phyloP scores from a whole-genome alignment of 2,329 filamentous ascomycete genomes.

The Hysterium pulicare region DNA sequence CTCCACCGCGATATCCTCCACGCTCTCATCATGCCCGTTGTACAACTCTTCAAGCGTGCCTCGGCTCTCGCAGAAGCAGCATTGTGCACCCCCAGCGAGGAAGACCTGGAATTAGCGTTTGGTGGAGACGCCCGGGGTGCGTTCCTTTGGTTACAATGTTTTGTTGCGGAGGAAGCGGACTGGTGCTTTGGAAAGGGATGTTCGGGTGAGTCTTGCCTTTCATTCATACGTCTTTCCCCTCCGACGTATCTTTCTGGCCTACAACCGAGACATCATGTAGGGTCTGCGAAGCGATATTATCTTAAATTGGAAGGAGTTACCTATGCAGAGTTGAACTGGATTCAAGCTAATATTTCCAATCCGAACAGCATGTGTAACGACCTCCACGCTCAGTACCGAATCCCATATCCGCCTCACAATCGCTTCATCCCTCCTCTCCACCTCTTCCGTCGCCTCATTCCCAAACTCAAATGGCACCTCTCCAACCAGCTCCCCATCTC shows the following conservation, averaged over 20 bases:
- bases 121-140: slow-evolving; percentile 54
- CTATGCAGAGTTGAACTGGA: no score
- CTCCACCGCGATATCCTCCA: slow-evolving; percentile 59
- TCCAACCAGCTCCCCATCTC: slow-evolving; percentile 8
- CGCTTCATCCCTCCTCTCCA: slow-evolving; percentile 47
- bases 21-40: slow-evolving; percentile 56
- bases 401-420: slow-evolving; percentile 47
- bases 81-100: slow-evolving; percentile 46
- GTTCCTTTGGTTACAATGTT: slow-evolving; percentile 59
- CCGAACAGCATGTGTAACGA: slow-evolving; percentile 42
- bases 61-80: slow-evolving; percentile 50
- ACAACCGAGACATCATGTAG: no score
- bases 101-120: slow-evolving; percentile 57
- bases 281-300: no score
- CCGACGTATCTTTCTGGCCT: no score
- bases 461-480: slow-evolving; percentile 26
- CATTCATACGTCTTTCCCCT: no score
- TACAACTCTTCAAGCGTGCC: slow-evolving; percentile 55
- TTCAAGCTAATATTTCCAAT: no score
- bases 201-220: slow-evolving; percentile 40
- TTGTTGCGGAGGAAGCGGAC: slow-evolving; percentile 54
- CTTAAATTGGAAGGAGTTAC: no score
- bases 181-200: slow-evolving; percentile 57
- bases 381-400: slow-evolving; percentile 45
- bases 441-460: slow-evolving; percentile 19